Conservation (phyloP, 768 basidiomycete species). For the Tubosaeta sp. region DNA sequence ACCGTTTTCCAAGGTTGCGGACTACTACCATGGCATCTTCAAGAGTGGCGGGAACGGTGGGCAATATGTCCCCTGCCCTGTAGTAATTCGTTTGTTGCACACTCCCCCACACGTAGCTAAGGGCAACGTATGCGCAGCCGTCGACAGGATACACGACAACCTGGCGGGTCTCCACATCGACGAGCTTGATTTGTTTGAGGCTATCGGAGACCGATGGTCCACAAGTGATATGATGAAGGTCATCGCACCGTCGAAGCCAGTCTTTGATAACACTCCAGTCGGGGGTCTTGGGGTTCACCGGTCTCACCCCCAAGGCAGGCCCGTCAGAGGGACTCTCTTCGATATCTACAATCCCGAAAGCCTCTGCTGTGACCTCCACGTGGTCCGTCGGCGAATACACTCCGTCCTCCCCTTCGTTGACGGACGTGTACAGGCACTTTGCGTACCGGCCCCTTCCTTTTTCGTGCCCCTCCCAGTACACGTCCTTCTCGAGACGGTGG, state of each 20-base stretch:
- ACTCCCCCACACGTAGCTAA: slow-evolving; percentile 19
- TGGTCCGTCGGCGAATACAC: background rate
- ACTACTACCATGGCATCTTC: slow-evolving; percentile 15
- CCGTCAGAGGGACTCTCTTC: background rate
- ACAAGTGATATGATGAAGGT: slow-evolving; percentile 8
- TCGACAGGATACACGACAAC: slow-evolving; percentile 4
- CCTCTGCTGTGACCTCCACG: slow-evolving; percentile 1
- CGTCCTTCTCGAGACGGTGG: background rate
- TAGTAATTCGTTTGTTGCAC: slow-evolving; percentile 4
- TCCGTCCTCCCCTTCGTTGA: background rate
- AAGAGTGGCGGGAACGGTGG: slow-evolving; percentile 13
- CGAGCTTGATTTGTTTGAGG: slow-evolving; percentile 5
- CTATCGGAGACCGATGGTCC: slow-evolving; percentile 3
- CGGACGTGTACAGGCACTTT: slow-evolving; percentile 7
- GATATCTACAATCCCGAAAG: slow-evolving; percentile 1
- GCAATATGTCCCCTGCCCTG: slow-evolving; percentile 9
- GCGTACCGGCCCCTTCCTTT: slow-evolving; percentile 3
- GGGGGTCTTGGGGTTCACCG: background rate
- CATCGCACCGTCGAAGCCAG: background rate
- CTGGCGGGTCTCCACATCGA: slow-evolving; percentile 7
- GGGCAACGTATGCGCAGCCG: slow-evolving; percentile 9
- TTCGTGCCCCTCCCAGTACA: background rate
- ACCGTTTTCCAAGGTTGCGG: slow-evolving; percentile 11
- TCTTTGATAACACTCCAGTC: slow-evolving; percentile 5
- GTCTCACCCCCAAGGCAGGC: slow-evolving; percentile 3